Evolutionary conservation across 2,329 filamentous ascomycete species (phyloP).

Genomic region (Pseudopyricularia cyperi): DNA sequence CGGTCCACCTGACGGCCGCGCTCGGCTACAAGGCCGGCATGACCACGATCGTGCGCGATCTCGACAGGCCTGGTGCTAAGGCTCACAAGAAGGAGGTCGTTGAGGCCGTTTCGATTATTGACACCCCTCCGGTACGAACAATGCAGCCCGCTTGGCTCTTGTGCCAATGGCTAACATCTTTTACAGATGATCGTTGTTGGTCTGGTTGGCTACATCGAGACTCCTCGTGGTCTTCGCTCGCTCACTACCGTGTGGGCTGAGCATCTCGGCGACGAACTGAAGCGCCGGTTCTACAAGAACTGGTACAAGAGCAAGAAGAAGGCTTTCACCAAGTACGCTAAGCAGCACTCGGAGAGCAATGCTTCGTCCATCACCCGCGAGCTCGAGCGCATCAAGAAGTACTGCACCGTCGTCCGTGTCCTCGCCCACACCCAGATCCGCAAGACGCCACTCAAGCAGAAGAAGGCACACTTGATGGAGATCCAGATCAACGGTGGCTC

Average conservation of each 20-base stretch:
- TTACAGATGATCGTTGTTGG: constrained; percentile 97
- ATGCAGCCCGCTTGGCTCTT: constrained; percentile 67
- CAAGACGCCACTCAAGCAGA: constrained; percentile 99
- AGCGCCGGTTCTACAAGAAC: constrained; percentile 99
- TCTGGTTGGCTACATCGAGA: constrained; percentile 99
- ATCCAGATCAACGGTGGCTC: constrained; percentile 98
- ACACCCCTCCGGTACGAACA: constrained; percentile 91
- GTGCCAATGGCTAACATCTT: constrained; percentile 60
- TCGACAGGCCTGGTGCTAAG: constrained; percentile 98
- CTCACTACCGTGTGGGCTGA: constrained; percentile 99
- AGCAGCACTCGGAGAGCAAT: constrained; percentile 95
- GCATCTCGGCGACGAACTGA: constrained; percentile 96
- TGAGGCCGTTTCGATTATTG: constrained; percentile 76
- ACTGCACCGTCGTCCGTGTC: constrained; percentile 98
- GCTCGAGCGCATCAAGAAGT: constrained; percentile 99
- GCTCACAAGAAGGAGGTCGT: constrained; percentile 98
- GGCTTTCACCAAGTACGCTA: constrained; percentile 99
- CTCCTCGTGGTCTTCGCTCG: constrained; percentile 95
- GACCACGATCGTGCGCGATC: constrained; percentile 98
- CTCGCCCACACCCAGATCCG: constrained; percentile 99
- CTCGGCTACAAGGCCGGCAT: constrained; percentile 99
- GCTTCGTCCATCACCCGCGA: constrained; percentile 88
- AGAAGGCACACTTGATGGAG: constrained; percentile 99
- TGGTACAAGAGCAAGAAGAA: constrained; percentile 99
- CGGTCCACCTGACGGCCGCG: constrained; percentile 92